Evolutionary conservation across 345 rosid genomes (phyloP).

Genomic region (Pelargonium nanum): DNA sequence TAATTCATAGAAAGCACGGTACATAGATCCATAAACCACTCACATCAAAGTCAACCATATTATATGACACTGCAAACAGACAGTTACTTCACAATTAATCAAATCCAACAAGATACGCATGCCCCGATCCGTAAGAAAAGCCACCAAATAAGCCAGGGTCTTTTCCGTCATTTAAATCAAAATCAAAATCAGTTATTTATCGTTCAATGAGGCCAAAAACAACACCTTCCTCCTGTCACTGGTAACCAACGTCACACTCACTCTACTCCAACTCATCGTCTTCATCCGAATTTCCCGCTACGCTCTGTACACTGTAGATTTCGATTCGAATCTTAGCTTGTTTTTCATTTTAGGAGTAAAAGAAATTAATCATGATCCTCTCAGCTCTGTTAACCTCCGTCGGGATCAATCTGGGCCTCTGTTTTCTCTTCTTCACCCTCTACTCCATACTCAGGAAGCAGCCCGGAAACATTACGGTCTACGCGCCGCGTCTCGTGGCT

Average conservation of each 20-base stretch:
- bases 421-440: constrained; percentile 64
- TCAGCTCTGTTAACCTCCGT: constrained; percentile 88
- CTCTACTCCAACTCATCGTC: background rate
- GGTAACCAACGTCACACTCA: background rate
- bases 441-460: constrained; percentile 74
- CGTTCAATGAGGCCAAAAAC: background rate
- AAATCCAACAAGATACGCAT: too few species aligned
- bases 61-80: too few species aligned
- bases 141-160: too few species aligned
- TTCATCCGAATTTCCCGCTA: background rate
- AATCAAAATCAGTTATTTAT: too few species aligned
- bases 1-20: too few species aligned
- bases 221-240: background rate
- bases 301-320: too few species aligned
- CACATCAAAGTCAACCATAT: too few species aligned
- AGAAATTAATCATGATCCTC: constrained; percentile 42
- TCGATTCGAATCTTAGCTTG: too few species aligned
- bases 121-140: too few species aligned
- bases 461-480: constrained; percentile 48
- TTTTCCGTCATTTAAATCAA: too few species aligned
- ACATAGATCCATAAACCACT: too few species aligned
- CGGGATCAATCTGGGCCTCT: constrained; percentile 89
- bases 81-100: too few species aligned
- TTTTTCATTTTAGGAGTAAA: background rate
- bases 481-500: constrained; percentile 52